Evolutionary conservation across 176 grass and related monocot genomes (phyloP).

Genomic region (Phragmites australis): DNA sequence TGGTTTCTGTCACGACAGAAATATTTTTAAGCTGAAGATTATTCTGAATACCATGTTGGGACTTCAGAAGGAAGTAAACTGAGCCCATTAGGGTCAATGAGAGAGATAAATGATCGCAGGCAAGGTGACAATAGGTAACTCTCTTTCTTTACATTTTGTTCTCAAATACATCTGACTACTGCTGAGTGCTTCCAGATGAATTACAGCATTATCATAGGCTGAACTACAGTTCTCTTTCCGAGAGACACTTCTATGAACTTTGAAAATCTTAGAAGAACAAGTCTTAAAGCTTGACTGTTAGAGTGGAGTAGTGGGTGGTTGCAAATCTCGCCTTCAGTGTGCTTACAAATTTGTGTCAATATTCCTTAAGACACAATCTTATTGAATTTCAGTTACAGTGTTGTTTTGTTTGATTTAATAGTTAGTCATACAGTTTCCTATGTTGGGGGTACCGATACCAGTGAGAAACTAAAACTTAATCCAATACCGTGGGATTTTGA

Average conservation of each 20-base stretch:
- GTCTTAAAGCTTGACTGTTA: neutral
- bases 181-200: neutral
- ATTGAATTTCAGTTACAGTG: slow-evolving; percentile 3
- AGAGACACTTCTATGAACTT: neutral
- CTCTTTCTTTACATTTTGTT: slow-evolving; percentile 14
- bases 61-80: slow-evolving; percentile 35
- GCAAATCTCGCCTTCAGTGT: neutral
- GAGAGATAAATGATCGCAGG: slow-evolving; percentile 7
- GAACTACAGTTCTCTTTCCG: neutral
- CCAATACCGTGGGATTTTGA: neutral
- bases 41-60: slow-evolving; percentile 68
- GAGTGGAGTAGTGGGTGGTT: neutral
- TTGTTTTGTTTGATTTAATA: neutral
- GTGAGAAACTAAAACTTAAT: neutral
- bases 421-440: no score
- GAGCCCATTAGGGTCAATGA: neutral
- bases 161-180: neutral
- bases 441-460: neutral
- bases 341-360: neutral
- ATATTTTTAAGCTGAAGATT: slow-evolving; percentile 41
- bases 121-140: slow-evolving; percentile 24
- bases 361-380: neutral
- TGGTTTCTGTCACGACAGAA: slow-evolving; percentile 50
- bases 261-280: neutral
- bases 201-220: neutral